Base-by-base conservation (phyloP, 192 early-diverging fungal genomes). In the Radiomyces spectabilis region DNA sequence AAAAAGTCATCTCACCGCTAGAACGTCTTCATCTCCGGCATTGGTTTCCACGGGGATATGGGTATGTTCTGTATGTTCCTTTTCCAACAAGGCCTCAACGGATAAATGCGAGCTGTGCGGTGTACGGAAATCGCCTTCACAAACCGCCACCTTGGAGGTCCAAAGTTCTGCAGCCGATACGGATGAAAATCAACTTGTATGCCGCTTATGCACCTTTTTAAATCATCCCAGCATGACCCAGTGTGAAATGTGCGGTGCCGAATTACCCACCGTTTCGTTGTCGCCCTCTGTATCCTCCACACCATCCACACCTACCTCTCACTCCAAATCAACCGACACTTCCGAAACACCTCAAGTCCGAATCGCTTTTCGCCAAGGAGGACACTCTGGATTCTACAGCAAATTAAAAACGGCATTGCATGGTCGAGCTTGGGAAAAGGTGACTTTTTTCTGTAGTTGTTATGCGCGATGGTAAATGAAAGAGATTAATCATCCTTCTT, bases 191-290 rank as follows among this genome's bases (percentile, higher is more conserved):
- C 61, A 60, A 6, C 76, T 70, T 33, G 55, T 71, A 6, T 97
- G 94, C 57, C 76, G 82, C 5, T 65, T 67, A 1, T 97, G 94
- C 57, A 97, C 94, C 16, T 97, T 94, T 59, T 70, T 88, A 37
- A 97, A 97, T 62, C 88, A 93, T 63, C 65, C 78, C 1, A 84
- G 81, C 53, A 82, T 91, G 81, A 62, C 68, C 6, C 69, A 69
- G 12, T 97, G 94, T 64, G 91, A 97, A 53, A 85, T 94, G 57
- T 97, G 94, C 67, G 85, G 81, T 18, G 66, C 79, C 3, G 65
- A 84, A 53, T 75, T 97, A 12, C 21, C 41, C 24, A 56, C 29
- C 44, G 52, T 49, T 13, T 58, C 48, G n/a, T 63, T 51, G 16
- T 42, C 56, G 61, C 2, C 18, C 1, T 46, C 50, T 65, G 21